Base-by-base conservation (phyloP, 257 asterid species). In the Solanum infundibuliforme region DNA sequence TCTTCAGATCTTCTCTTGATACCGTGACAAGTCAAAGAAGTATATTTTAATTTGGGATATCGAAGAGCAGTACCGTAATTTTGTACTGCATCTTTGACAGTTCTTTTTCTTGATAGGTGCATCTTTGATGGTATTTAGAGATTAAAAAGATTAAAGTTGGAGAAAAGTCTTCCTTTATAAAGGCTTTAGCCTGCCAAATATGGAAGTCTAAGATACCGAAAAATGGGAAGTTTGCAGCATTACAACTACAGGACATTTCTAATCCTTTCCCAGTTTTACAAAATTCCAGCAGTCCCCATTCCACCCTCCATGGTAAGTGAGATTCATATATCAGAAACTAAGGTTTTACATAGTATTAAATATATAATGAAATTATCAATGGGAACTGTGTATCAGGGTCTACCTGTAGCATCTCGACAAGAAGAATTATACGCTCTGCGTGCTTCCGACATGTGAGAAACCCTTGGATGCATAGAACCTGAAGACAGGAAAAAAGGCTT, bases 331-430 rank as follows among this genome's bases (percentile, higher is more conserved):
- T 43, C 62, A 79, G 65, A 79, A 41, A 79, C 84, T 5, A 79
- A 43, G 65, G 55, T 14, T 43, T 27, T 48, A 82, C 71, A 48
- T 29, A 43, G 58, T 27, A 16, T 9, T 46, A 29, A 81, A 46
- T 60, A 81, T 43, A 18, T 41, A 79, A 16, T 29, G 20, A 46
- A 9, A 46, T 29, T 46, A 81, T 27, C 14, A 46, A 31, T 20
- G 38, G 16, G 25, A 25, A 46, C 89, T 81, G 85, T 81, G 65
- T 27, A 48, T 48, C 29, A 31, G 43, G 20, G 31, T 18, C 43
- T 87, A 95, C 98, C 98, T 96, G 98, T 90, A 96, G 93, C 99
- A 96, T 96, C 94, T 96, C 99, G 87, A 95, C 98, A 82, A 96
- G 99, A 91, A 96, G 99, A 91, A 96, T 95, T 88, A 96, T 95